These are phyloP conservation scores for Coemansia sp. DNA, from an alignment of 192 early-diverging fungal genomes.

Conservation along the genomic window DNA sequence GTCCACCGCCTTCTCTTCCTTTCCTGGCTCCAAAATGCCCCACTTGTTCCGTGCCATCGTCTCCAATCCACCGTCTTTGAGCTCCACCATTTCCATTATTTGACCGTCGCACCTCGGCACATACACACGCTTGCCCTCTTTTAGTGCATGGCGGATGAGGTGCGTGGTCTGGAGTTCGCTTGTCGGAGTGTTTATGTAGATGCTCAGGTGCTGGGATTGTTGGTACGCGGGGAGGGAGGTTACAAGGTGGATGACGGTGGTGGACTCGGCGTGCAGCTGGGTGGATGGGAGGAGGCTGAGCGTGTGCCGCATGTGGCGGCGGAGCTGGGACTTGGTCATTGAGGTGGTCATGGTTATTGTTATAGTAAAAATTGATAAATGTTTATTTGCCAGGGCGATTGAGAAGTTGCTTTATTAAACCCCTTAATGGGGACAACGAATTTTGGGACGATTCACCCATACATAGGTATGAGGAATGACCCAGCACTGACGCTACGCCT, in stretches of 20 bases:
- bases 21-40: conserved; percentile 41
- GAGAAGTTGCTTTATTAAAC: too few species aligned
- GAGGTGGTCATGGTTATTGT: not conserved
- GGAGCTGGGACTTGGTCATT: not conserved
- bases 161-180: conserved; percentile 31
- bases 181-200: conserved; percentile 37
- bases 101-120: conserved; percentile 26
- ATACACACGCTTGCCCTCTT: conserved; percentile 35
- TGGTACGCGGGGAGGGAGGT: conserved; percentile 8
- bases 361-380: too few species aligned
- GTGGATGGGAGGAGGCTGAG: conserved; percentile 8
- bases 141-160: conserved; percentile 14
- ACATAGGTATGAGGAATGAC: too few species aligned
- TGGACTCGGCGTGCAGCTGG: conserved; percentile 15
- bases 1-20: conserved; percentile 13
- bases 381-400: too few species aligned
- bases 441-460: too few species aligned
- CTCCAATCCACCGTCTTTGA: conserved; percentile 10
- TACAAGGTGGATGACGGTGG: conserved; percentile 7
- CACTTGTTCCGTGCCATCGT: conserved; percentile 15
- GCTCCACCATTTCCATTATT: conserved; percentile 36
- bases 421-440: too few species aligned
- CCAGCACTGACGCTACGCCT: too few species aligned
- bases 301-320: conserved; percentile 16
- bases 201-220: conserved; percentile 26